phyloP scores from a whole-genome alignment of 192 early-diverging fungal species.

The Phlyctochytrium bullatum region DNA sequence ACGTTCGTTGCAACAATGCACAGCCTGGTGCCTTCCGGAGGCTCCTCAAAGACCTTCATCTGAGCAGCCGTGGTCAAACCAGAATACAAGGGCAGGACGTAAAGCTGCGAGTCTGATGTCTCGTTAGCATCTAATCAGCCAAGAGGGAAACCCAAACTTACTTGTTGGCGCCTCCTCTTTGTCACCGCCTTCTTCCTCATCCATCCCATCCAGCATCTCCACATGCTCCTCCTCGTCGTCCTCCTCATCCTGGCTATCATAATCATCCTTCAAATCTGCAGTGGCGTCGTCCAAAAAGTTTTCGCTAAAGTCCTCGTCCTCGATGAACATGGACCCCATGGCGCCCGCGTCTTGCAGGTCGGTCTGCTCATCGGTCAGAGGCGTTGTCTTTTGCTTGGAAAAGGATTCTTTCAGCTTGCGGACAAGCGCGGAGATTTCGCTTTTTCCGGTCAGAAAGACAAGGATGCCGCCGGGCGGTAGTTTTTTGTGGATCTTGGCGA shows the following conservation, averaged over 20 bases:
- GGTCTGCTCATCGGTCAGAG: too few species aligned
- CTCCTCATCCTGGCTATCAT: background rate
- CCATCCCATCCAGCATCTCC: background rate
- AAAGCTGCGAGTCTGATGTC: slow-evolving; percentile 53
- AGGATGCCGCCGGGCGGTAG: slow-evolving; percentile 94
- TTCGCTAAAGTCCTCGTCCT: too few species aligned
- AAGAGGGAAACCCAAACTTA: too few species aligned
- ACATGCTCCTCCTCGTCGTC: slow-evolving; percentile 4
- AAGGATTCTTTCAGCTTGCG: too few species aligned
- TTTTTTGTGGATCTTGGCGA: slow-evolving; percentile 87
- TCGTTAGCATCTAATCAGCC: background rate
- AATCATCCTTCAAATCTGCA: background rate
- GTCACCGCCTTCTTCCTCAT: background rate
- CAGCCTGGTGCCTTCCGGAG: slow-evolving; percentile 82
- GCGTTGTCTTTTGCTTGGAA: too few species aligned
- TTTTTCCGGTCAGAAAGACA: slow-evolving; percentile 93
- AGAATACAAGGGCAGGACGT: slow-evolving; percentile 97
- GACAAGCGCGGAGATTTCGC: slow-evolving; percentile 81
- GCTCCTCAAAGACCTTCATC: slow-evolving; percentile 84
- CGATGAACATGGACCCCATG: background rate
- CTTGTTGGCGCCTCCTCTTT: too few species aligned
- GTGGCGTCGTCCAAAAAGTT: background rate
- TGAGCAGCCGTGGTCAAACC: slow-evolving; percentile 88
- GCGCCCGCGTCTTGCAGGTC: background rate
- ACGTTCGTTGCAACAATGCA: slow-evolving; percentile 98